phyloP scores from a whole-genome alignment of 108 stramenopile genomes.

The Stephanodiscus minutulus region DNA sequence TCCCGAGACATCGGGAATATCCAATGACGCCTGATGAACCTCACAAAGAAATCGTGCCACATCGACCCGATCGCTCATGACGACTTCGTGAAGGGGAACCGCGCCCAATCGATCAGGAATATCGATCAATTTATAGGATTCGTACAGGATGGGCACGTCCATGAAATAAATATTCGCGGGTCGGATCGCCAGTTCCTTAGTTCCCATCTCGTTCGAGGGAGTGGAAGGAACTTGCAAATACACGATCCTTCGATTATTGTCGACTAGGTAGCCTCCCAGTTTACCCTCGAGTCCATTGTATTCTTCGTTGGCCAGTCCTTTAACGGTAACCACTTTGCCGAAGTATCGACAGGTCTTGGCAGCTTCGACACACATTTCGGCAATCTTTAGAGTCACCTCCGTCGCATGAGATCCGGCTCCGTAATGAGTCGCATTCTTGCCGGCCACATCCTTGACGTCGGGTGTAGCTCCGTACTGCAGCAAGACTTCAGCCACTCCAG shows the following conservation, averaged over 20 bases:
- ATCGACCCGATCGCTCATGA: conserved; percentile 32
- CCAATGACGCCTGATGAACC: too few species aligned
- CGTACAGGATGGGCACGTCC: not conserved
- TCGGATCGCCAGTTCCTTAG: conserved; percentile 13
- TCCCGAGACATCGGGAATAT: conserved; percentile 13
- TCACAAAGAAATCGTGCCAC: conserved; percentile 35
- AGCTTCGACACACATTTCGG: conserved; percentile 24
- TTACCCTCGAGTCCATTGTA: conserved; percentile 28
- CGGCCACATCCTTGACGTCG: conserved; percentile 35
- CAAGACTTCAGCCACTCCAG: conserved; percentile 16
- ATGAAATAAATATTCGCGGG: conserved; percentile 22
- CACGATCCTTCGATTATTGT: conserved; percentile 9
- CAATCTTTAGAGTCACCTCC: conserved; percentile 17
- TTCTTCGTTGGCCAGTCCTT: conserved; percentile 14
- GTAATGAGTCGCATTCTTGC: conserved; percentile 47
- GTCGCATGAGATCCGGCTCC: conserved; percentile 49
- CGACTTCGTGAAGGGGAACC: conserved; percentile 31
- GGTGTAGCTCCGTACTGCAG: conserved; percentile 44
- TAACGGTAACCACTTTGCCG: conserved; percentile 12
- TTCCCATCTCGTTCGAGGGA: not conserved
- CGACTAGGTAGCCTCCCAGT: conserved; percentile 17
- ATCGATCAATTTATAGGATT: conserved; percentile 14
- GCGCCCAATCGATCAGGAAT: conserved; percentile 27
- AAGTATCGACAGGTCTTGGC: conserved; percentile 3
- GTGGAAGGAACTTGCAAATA: not conserved